Conservation (phyloP, 805 yeast genomes). For the Cyberlindnera misumaiensis region DNA sequence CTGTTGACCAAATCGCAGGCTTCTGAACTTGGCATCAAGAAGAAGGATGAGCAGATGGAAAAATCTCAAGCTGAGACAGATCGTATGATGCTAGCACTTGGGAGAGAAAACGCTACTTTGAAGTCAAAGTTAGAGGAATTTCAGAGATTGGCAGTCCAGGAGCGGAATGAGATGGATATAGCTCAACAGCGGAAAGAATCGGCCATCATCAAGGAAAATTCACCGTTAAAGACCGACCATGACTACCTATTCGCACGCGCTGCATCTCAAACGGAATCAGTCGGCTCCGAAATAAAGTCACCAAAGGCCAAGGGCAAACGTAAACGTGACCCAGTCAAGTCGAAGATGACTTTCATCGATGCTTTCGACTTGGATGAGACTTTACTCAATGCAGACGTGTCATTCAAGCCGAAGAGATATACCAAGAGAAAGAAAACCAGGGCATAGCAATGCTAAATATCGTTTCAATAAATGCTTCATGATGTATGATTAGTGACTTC, state of each 20-base stretch:
- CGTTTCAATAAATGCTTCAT: background rate
- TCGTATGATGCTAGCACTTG: slow-evolving; percentile 1
- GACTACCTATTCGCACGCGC: background rate
- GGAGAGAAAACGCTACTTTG: slow-evolving; percentile 4
- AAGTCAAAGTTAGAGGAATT: slow-evolving; percentile 5
- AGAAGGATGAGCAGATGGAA: slow-evolving; percentile 16
- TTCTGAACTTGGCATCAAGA: slow-evolving; percentile 2
- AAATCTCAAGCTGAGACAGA: background rate
- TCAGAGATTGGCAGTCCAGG: too few relatives aligned
- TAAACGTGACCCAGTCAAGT: background rate
- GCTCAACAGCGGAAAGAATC: too few relatives aligned
- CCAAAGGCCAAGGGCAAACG: background rate
- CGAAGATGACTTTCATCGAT: slow-evolving; percentile 6
- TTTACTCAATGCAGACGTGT: slow-evolving; percentile 1
- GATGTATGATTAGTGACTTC: slow-evolving; percentile 33
- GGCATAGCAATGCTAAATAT: background rate
- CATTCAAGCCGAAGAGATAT: slow-evolving; percentile 14
- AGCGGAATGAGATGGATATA: too few relatives aligned
- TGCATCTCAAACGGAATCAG: too few relatives aligned
- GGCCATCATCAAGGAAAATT: too few relatives aligned
- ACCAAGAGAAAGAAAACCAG: slow-evolving; percentile 18
- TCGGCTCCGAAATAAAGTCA: too few relatives aligned
- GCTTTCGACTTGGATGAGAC: slow-evolving; percentile 18
- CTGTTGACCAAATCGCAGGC: slow-evolving; percentile 3
- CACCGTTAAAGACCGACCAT: background rate